A percentile compares a stretch with the other conserved stretches of the same genome.
Evolutionary conservation across 768 basidiomycete genomes (phyloP).

Genomic region (Tubosaeta sp.): DNA sequence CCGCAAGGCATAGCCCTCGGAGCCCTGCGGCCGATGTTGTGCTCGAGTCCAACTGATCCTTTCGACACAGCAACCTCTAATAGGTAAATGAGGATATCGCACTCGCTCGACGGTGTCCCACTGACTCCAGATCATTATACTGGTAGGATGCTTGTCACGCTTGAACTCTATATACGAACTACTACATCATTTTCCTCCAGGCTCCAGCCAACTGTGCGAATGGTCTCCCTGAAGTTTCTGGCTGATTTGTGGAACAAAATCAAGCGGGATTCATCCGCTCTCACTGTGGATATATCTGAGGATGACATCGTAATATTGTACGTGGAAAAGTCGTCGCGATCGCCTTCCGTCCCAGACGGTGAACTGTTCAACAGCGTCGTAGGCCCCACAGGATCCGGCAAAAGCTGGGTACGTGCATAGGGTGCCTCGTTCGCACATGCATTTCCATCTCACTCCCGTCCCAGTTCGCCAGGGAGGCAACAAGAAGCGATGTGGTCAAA

Average conservation of each 20-base stretch:
- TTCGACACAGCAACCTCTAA: too few relatives aligned
- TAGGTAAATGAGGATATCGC: too few relatives aligned
- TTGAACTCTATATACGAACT: too few relatives aligned
- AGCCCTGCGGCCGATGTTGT: too few relatives aligned
- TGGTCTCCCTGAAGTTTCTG: background rate
- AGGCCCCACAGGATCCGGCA: conserved; percentile 17
- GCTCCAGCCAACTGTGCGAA: too few relatives aligned
- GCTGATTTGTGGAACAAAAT: conserved; percentile 10
- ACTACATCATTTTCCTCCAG: too few relatives aligned
- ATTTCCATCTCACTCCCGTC: background rate
- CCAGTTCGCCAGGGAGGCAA: conserved; percentile 15
- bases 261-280: conserved; percentile 5
- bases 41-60: too few relatives aligned
- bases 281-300: conserved; percentile 2
- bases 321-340: background rate
- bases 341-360: background rate
- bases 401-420: conserved; percentile 16
- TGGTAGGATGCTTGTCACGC: too few relatives aligned
- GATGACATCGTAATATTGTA: conserved; percentile 21
- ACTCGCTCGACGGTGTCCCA: too few relatives aligned
- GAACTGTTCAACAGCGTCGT: conserved; percentile 5
- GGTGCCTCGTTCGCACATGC: background rate
- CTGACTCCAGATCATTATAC: too few relatives aligned
- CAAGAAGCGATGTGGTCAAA: background rate
- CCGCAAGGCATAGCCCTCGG: too few relatives aligned